phyloP scores from a whole-genome alignment of 2,329 filamentous ascomycete species.

The Hypoxylon sp. region DNA sequence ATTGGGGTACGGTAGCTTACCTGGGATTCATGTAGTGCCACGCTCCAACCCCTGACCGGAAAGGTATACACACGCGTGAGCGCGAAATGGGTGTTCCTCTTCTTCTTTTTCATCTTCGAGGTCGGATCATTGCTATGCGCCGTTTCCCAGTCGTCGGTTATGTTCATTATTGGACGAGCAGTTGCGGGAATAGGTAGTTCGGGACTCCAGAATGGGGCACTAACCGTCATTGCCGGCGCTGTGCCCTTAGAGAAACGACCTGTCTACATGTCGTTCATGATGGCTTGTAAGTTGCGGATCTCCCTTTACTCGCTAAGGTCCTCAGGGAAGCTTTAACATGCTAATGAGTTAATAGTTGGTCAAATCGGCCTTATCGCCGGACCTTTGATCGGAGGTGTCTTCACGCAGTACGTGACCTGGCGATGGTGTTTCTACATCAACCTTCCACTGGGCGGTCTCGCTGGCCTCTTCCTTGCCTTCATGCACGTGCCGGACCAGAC shows the following conservation, averaged over 20 bases:
- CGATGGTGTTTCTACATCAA: slow-evolving; percentile 66
- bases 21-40: slow-evolving; percentile 55
- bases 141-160: slow-evolving; percentile 61
- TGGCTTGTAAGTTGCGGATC: slow-evolving; percentile 48
- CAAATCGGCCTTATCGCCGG: slow-evolving; percentile 64
- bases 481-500: slow-evolving; percentile 58
- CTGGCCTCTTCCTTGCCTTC: slow-evolving; percentile 54
- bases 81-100: slow-evolving; percentile 57
- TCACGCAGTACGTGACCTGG: slow-evolving; percentile 60
- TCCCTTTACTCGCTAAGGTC: background rate
- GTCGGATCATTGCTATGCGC: slow-evolving; percentile 70
- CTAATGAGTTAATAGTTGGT: slow-evolving; percentile 46
- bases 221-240: slow-evolving; percentile 64
- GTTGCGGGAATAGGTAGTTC: slow-evolving; percentile 68
- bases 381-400: slow-evolving; percentile 62
- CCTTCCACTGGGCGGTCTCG: slow-evolving; percentile 60
- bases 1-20: slow-evolving; percentile 47
- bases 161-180: slow-evolving; percentile 69
- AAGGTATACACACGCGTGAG: slow-evolving; percentile 64
- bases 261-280: slow-evolving; percentile 39
- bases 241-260: slow-evolving; percentile 60
- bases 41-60: slow-evolving; percentile 66
- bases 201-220: slow-evolving; percentile 66
- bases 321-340: background rate
- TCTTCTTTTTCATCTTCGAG: slow-evolving; percentile 67